Base-by-base conservation (phyloP, 352 stramenopile genomes). In the Globisporangium middletonii region DNA sequence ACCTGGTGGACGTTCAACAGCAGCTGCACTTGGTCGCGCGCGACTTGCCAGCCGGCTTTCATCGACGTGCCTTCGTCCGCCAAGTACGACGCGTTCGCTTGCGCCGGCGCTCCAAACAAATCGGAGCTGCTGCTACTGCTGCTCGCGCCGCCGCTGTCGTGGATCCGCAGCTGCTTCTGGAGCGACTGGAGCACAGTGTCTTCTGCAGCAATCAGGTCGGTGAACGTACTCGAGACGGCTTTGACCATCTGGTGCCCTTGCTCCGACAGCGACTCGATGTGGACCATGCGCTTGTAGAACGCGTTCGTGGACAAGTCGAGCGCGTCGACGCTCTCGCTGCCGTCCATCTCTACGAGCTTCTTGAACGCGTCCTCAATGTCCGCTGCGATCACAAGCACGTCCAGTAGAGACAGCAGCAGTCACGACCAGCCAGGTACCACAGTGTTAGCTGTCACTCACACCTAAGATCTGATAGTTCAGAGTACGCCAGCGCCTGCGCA, bases 291-390 rank as follows among this genome's bases (percentile, higher is more conserved):
- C 46, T 80, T 63, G 57, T 79, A 89, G 41, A 84, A 89, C 8
- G 75, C 57, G 37, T 89, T 92, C 44, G 71, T 77, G 12, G 62
- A 60, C 11, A 86, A 60, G 43, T 92, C 77, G 23, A 73, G 67
- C 27, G 66, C 53, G 50, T 83, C 54, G 7, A 38, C 33, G 2
- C 75, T 62, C 48, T 87, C 72, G 8, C 70, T 55, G 2, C 79
- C 69, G 8, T 80, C 61, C 59, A 79, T 68, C 8, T 60, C 61
- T 19, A 63, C 76, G 30, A 89, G 74, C 47, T 79, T 74, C 13
- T 77, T 70, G 57, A 94, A 88, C 0, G 74, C 76, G 41, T 89
- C 73, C 48, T 92, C 77, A 44, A 94, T 88, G 57, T 94, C 81
- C 18, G 67, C 83, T 92, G 58, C 33, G 33, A 38, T 9, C 3